Base-by-base conservation (phyloP, 352 stramenopile species). In the Saprolegnia parasitica region DNA sequence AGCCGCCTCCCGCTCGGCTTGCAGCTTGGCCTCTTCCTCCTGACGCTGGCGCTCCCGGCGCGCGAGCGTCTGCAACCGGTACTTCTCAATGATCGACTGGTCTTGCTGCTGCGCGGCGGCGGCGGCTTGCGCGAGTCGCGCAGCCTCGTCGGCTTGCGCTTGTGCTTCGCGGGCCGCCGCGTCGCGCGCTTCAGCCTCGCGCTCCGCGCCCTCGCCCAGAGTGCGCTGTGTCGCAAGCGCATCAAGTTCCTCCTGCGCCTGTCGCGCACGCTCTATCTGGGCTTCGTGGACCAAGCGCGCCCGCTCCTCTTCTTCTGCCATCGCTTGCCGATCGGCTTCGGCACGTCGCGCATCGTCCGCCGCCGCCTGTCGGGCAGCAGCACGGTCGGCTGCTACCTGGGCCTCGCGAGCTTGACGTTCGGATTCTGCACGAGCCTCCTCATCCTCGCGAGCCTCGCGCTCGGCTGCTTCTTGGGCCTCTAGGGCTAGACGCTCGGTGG, bases 1-100 rank as follows among this genome's bases (percentile, higher is more conserved):
- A 20, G 37, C 62, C 21, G 3, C 62, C n/a, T 68, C 21, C 29
- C 26, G 42, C 50, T 58, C 42, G 62, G 47, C 63, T 52, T 61
- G 40, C 6, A 42, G 29, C 35, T 62, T 60, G 20, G 63, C 45
- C 45, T 70, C 63, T 35, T 70, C n/a, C 26, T 70, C 50, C 5
- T 49, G 63, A 23, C 54, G 63, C 16, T 35, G 45, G 9, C 50
- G 40, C 32, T 60, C 63, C 20, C 63, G 63, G 13, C 63, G 45
- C 21, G 47, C 63, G 9, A 62, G 9, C 35, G 39, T 46, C 10
- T 46, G 63, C 29, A 62, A 11, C 4, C 46, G 42, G 52, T 60
- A 60, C 50, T 58, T 23, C n/a, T 58, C 49, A 5, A 70, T 62
- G 63, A 70, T 55, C 20, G 15, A 24, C 15, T 2, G 18, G 39